Evolutionary conservation across 768 basidiomycete species (phyloP).

Genomic region (Mycena pura): DNA sequence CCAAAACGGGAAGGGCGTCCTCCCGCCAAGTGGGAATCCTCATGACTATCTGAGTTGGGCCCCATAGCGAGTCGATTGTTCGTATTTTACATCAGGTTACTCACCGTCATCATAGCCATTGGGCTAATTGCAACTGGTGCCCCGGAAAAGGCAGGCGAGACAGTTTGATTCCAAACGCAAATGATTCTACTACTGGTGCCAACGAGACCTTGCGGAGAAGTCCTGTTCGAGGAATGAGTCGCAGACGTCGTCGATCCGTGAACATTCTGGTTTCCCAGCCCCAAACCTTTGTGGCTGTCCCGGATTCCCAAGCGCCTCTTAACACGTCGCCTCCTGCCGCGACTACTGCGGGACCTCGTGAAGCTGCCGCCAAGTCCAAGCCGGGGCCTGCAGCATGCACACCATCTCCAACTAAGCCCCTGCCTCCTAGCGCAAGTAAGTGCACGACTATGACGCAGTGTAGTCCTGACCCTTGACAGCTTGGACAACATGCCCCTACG

Average conservation of each 20-base stretch:
- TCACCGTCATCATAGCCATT: slow-evolving; percentile 48
- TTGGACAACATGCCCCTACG: slow-evolving; percentile 53
- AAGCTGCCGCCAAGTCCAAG: slow-evolving; percentile 42
- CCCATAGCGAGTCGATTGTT: slow-evolving; percentile 54
- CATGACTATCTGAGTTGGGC: slow-evolving; percentile 65
- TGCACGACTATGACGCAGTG: neutral
- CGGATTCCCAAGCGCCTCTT: slow-evolving; percentile 23
- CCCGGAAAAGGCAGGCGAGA: slow-evolving; percentile 24
- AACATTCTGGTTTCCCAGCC: neutral
- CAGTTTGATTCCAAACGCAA: slow-evolving; percentile 33
- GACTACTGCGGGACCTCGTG: slow-evolving; percentile 36
- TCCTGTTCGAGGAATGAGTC: slow-evolving; percentile 14
- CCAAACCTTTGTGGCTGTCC: neutral
- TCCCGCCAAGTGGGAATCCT: slow-evolving; percentile 39
- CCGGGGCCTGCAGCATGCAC: slow-evolving; percentile 45
- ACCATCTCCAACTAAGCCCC: slow-evolving; percentile 53
- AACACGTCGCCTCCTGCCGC: slow-evolving; percentile 33
- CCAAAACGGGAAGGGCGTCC: slow-evolving; percentile 32
- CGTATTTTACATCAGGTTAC: neutral
- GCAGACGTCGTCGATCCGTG: slow-evolving; percentile 10
- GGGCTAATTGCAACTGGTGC: slow-evolving; percentile 65
- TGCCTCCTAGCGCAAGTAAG: slow-evolving; percentile 61
- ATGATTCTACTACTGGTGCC: slow-evolving; percentile 7
- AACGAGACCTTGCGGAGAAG: neutral
- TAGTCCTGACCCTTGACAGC: slow-evolving; percentile 26